Percentiles rank a stretch among this genome's conserved stretches.
phyloP scores from a whole-genome alignment of 192 early-diverging fungal genomes.

The Spinellus fusiger region DNA sequence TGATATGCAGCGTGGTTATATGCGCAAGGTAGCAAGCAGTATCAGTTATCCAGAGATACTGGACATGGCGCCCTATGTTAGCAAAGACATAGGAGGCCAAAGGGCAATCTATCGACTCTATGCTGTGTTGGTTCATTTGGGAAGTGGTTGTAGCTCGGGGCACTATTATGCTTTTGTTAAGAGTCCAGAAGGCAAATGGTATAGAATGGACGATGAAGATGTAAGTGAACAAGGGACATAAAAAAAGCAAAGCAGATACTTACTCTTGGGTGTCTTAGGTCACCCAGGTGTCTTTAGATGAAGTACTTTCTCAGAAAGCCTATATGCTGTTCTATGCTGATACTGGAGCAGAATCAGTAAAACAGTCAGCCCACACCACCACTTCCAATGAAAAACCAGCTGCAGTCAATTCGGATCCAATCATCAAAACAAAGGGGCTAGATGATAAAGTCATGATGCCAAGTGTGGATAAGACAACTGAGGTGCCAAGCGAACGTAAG shows the following conservation, averaged over 20 bases:
- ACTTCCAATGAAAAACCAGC: neutral
- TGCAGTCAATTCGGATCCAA: neutral
- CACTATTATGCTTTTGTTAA: slow-evolving; percentile 86
- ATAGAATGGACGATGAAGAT: slow-evolving; percentile 69
- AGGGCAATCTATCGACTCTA: slow-evolving; percentile 55
- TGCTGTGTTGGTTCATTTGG: slow-evolving; percentile 78
- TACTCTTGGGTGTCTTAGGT: slow-evolving; percentile 41
- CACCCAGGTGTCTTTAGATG: slow-evolving; percentile 54
- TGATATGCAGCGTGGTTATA: slow-evolving; percentile 36
- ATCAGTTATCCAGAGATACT: slow-evolving; percentile 59
- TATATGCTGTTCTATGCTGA: slow-evolving; percentile 83
- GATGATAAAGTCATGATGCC: neutral
- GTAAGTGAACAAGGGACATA: slow-evolving; percentile 14
- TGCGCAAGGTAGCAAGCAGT: slow-evolving; percentile 59
- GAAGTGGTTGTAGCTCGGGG: slow-evolving; percentile 66
- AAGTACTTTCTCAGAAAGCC: slow-evolving; percentile 68
- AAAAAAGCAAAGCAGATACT: neutral
- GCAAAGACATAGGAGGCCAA: slow-evolving; percentile 23
- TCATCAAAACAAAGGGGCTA: slow-evolving; percentile 2
- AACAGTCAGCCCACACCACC: neutral
- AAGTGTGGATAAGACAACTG: too few species aligned
- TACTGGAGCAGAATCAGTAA: slow-evolving; percentile 13
- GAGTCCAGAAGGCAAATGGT: slow-evolving; percentile 72
- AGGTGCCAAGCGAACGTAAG: neutral
- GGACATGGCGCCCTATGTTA: slow-evolving; percentile 59